Evolutionary conservation across 2,329 filamentous ascomycete species (phyloP), one percentile per base, ranked within the genome.

Genomic region (Cladobotryum protrusum): DNA sequence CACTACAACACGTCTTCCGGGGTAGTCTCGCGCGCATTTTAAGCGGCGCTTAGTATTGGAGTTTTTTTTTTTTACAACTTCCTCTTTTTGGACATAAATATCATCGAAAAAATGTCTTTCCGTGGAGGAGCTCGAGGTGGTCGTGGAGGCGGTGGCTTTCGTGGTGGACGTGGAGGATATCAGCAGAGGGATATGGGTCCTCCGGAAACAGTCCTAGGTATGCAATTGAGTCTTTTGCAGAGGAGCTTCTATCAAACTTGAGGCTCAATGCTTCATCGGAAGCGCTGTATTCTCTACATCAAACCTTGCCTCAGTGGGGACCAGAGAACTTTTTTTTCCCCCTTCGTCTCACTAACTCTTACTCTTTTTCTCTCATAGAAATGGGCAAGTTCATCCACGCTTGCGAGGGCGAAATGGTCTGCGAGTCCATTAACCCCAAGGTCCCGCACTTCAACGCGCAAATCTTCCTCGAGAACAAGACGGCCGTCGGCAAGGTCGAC

Each of bases 391-490:
- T 97, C 72, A 73, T 96, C 68, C 93, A 99, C 75, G 85, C 90
- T 52, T 92, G 88, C 74, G 93, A 99, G 73, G 92, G 92, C 69
- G 93, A 99, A 73, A 93, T 99, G 80, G 86, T 99, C 61, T 96
- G 92, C 86, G 85, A 90, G 72, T 95, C 88, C 60, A 86, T 87
- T 72, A 97, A 96, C 78, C 77, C 86, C 62, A 97, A 97, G 75
- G 86, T 99, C 57, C 93, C 93, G 55, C 95, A 95, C 77, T 99
- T 99, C 85, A 97, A 96, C 77, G 93, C 93, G 54, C 90, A 90
- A 60, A 95, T 99, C 71, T 99, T 93, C 76, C 86, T 97, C 63
- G 92, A 97, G 80, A 99, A 97, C 79, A 99, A 97, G 86, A 92
- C 87, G 42, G 78, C 87, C 55, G 83, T 99, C 69, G 93, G 93